phyloP scores from a whole-genome alignment of 192 early-diverging fungal species.

The Haplosporangium gracile region DNA sequence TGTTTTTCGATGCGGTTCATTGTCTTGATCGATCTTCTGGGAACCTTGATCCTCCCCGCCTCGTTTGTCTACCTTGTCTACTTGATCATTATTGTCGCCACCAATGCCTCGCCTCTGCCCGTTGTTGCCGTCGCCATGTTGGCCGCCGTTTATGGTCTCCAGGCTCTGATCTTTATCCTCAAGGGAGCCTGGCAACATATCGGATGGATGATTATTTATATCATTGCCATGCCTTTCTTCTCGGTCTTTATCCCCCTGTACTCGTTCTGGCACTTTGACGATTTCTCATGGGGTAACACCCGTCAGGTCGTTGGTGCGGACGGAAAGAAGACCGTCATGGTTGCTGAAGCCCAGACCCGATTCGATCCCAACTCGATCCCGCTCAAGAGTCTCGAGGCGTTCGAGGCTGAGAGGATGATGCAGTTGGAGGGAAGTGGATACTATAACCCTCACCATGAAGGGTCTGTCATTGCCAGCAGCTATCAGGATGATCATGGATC shows the following conservation, averaged over 20 bases:
- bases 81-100: conserved; percentile 77
- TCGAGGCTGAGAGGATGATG: conserved; percentile 48
- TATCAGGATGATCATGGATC: conserved; percentile 34
- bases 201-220: conserved; percentile 95
- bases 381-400: conserved; percentile 69
- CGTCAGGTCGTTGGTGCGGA: conserved; percentile 71
- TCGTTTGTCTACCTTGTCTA: conserved; percentile 90
- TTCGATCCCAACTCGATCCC: conserved; percentile 81
- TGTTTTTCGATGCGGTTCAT: conserved; percentile 97
- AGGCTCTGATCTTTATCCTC: conserved; percentile 86
- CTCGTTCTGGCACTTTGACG: conserved; percentile 90
- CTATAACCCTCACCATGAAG: conserved; percentile 29
- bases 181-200: conserved; percentile 86
- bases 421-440: conserved; percentile 36
- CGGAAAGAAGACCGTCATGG: conserved; percentile 78
- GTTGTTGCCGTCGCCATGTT: conserved; percentile 85
- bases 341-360: conserved; percentile 72
- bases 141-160: conserved; percentile 88
- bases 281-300: conserved; percentile 82
- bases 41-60: conserved; percentile 91
- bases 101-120: conserved; percentile 73
- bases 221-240: conserved; percentile 79
- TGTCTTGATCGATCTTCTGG: conserved; percentile 92
- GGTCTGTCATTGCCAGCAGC: conserved; percentile 38
- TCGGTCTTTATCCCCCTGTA: conserved; percentile 81